Evolutionary conservation across 2,329 filamentous ascomycete genomes (phyloP), one percentile per base, ranked within the genome.

Genomic region (Xylariaceae sp.): DNA sequence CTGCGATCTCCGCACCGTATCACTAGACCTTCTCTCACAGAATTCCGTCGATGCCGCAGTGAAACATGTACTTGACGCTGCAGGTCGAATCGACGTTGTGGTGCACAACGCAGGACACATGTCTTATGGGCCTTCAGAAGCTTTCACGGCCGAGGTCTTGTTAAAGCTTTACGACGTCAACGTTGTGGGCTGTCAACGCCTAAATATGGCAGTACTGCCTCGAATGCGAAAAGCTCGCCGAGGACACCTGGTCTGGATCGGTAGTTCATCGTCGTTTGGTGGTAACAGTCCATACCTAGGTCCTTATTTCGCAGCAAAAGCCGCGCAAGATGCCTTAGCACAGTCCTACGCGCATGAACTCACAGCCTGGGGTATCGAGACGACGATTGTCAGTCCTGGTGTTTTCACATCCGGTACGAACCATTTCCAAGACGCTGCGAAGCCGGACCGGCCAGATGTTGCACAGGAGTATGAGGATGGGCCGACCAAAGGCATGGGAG

Each of bases 61-160:
- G 6, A 46, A 33, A 31, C 49, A 52, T 19, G 41, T 52, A 12
- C 35, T 49, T 19, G 39, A 44, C 22, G 31, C n/a, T 9, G 39
- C 39, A 11, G 49, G 49, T n/a, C 42, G 46, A 30, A 48, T 52
- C 42, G 49, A 52, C 12, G 46, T 43, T 33, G 33, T 52, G 2
- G 35, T 52, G n/a, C 49, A 52, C 18, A 52, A 52, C 27, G 49
- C 49, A 12, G 49, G 49, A 35, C 49, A 52, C 42, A 52, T 52
- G 49, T 49, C 45, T 39, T 52, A 49, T 12, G 49, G 49, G 10
- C 49, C 49, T 18, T 27, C 42, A 2, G 49, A 52, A 33, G 45
- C 42, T 27, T 52, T 52, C 49, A 52, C 49, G 7, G 42, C 49
- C 6, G 49, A 48, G 31, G 42, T 49, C 33, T 49, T 14, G n/a